Conservation (phyloP, 306 rosid genomes). For the Alnus rubra region DNA sequence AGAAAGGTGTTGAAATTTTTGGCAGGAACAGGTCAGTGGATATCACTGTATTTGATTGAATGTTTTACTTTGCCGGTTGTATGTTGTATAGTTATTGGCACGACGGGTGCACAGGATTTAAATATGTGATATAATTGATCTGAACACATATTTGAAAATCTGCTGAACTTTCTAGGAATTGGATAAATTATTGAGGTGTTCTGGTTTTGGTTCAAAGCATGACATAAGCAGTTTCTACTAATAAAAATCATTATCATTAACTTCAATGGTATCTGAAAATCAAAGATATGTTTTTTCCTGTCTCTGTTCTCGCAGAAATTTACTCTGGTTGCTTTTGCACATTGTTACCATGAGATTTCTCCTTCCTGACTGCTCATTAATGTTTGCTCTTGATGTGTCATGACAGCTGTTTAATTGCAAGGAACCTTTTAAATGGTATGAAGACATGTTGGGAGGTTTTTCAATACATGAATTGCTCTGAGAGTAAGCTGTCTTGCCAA, state of each 20-base stretch:
- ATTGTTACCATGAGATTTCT: constrained; percentile 1
- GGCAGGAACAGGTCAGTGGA: constrained; percentile 84
- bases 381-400: constrained; percentile 26
- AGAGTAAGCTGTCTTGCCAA: constrained; percentile 70
- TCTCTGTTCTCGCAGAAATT: constrained; percentile 7
- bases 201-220: constrained; percentile 22
- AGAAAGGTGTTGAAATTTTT: constrained; percentile 90
- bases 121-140: constrained; percentile 10
- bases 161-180: constrained; percentile 13
- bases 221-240: constrained; percentile 2
- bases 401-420: constrained; percentile 87
- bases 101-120: neutral
- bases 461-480: constrained; percentile 83
- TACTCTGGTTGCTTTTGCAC: constrained; percentile 14
- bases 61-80: constrained; percentile 19
- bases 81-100: constrained; percentile 15
- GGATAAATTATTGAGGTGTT: constrained; percentile 26
- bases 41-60: constrained; percentile 19
- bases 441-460: constrained; percentile 94
- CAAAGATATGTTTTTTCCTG: neutral
- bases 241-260: neutral
- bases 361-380: constrained; percentile 15
- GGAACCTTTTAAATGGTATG: constrained; percentile 87
- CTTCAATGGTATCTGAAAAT: too few species aligned
- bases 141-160: constrained; percentile 2